These are phyloP conservation scores for Rhodotorula kratochvilovae DNA, from an alignment of 768 basidiomycete genomes.

Conservation along the genomic window DNA sequence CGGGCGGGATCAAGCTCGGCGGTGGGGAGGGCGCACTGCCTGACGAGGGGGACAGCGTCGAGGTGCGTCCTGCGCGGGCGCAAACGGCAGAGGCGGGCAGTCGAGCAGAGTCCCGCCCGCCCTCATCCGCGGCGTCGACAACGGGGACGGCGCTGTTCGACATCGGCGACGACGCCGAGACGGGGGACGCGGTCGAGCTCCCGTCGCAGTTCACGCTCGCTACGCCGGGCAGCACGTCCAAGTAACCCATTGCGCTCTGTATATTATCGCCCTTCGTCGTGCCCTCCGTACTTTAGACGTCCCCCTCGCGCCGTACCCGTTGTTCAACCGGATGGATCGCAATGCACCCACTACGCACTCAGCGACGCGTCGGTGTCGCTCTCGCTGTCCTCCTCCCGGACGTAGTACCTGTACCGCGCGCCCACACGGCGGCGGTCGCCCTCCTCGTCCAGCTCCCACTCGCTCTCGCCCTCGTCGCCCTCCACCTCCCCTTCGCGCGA, in stretches of 20 bases:
- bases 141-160: constrained; percentile 8
- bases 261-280: background rate
- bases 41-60: background rate
- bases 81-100: background rate
- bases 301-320: no score
- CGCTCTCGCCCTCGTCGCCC: constrained; percentile 4
- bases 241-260: background rate
- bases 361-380: constrained; percentile 13
- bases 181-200: constrained; percentile 18
- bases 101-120: background rate
- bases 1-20: constrained; percentile 15
- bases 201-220: constrained; percentile 11
- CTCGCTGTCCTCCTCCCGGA: constrained; percentile 32
- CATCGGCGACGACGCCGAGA: constrained; percentile 9
- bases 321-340: no score
- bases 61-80: background rate
- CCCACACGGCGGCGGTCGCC: constrained; percentile 25
- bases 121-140: background rate
- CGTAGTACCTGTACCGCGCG: constrained; percentile 26
- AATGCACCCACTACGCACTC: background rate
- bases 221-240: background rate
- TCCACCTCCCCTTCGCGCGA: background rate
- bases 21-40: background rate
- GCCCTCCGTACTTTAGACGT: no score
- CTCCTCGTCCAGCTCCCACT: constrained; percentile 26